phyloP scores from a whole-genome alignment of 2,329 filamentous ascomycete species.

The Phaeophleospora eucalypticola region DNA sequence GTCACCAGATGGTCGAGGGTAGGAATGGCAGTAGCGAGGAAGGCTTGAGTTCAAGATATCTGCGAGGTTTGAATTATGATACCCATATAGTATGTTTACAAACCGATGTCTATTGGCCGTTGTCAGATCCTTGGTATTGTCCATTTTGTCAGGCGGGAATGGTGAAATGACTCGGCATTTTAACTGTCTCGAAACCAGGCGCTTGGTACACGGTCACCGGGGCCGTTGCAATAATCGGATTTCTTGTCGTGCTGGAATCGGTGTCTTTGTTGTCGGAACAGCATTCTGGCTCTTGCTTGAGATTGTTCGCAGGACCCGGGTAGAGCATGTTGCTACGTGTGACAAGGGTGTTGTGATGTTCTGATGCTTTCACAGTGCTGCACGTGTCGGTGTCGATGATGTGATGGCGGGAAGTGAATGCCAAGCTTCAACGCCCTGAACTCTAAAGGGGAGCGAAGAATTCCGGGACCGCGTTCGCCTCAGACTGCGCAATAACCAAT shows the following conservation, averaged over 20 bases:
- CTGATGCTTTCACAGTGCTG: too few relatives aligned
- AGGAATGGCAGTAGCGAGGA: constrained; percentile 12
- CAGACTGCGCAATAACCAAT: too few relatives aligned
- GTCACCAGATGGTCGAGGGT: constrained; percentile 17
- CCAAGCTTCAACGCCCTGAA: background rate
- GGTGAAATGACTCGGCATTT: background rate
- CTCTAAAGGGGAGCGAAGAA: too few relatives aligned
- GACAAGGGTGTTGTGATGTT: background rate
- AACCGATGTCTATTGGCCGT: too few relatives aligned
- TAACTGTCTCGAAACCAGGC: too few relatives aligned
- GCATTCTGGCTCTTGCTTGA: background rate
- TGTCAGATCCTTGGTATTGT: too few relatives aligned
- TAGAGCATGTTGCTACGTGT: background rate
- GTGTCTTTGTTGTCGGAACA: too few relatives aligned
- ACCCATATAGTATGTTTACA: background rate
- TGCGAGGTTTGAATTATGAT: background rate
- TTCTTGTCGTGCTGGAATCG: too few relatives aligned
- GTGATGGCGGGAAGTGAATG: background rate
- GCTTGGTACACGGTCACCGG: too few relatives aligned
- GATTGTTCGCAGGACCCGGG: background rate
- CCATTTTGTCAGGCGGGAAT: too few relatives aligned
- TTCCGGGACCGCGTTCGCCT: too few relatives aligned
- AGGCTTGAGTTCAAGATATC: constrained; percentile 8
- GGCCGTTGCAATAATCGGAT: too few relatives aligned
- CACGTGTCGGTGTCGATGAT: background rate